phyloP scores from a whole-genome alignment of 805 yeast species.

The Yarrowia divulgata region DNA sequence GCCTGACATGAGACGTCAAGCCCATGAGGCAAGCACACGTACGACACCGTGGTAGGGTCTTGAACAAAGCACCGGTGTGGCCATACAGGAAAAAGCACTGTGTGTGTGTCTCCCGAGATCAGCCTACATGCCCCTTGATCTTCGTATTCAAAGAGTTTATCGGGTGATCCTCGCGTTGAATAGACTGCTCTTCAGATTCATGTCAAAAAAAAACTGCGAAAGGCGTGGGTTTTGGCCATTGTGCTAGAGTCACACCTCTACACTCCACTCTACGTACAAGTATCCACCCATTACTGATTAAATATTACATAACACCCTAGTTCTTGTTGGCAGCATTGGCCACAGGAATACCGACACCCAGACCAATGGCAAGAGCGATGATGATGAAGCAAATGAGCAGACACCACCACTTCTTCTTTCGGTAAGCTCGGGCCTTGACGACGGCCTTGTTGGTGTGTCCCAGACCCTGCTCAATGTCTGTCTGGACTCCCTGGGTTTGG shows the following conservation, averaged over 20 bases:
- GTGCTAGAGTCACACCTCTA: neutral
- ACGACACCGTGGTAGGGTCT: too few species aligned
- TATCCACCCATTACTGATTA: conserved; percentile 29
- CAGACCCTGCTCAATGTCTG: conserved; percentile 90
- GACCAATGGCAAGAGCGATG: conserved; percentile 35
- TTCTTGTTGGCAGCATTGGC: conserved; percentile 15
- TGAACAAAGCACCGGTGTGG: too few species aligned
- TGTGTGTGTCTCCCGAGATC: neutral
- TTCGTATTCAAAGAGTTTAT: neutral
- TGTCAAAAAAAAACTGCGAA: too few species aligned
- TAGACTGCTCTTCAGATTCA: neutral
- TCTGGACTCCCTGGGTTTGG: conserved; percentile 82
- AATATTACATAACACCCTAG: conserved; percentile 29
- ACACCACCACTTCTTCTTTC: conserved; percentile 91
- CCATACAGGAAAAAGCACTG: neutral
- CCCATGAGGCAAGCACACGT: neutral
- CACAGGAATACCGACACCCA: conserved; percentile 35
- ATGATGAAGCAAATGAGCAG: conserved; percentile 57
- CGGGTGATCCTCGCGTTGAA: neutral
- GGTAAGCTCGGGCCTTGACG: conserved; percentile 82
- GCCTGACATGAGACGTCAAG: neutral
- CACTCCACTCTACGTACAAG: neutral
- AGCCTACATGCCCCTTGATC: conserved; percentile 4
- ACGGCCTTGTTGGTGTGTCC: conserved; percentile 94
- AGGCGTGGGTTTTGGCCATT: too few species aligned